Evolutionary conservation across 2,329 filamentous ascomycete species (phyloP), one percentile per base, ranked within the genome.

Genomic region (Cytospora piceae): DNA sequence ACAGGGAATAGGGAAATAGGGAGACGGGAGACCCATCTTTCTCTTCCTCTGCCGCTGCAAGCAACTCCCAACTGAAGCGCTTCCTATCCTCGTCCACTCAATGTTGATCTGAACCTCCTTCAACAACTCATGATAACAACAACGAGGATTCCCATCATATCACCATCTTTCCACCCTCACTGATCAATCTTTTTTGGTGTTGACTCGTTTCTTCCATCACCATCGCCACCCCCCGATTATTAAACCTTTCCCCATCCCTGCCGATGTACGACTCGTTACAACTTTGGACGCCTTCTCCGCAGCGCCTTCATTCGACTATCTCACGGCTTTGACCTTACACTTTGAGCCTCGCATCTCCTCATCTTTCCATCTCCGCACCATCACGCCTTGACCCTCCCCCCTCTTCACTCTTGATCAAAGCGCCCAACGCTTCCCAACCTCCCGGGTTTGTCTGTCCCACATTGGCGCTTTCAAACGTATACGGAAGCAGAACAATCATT

Each of bases 231-330:
- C 62, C 61, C 58, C 54, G 62, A 46, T 65, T 58, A 65, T 59
- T 58, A 32, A 61, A 42, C 61, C 58, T 60, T 46, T 55, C 29
- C 15, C 17, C 29, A 15, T 29, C 58, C 56, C 51, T 63, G 61
- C 39, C 62, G 51, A 62, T 24, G 53, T 65, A 61, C 65, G 58
- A 67, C 58, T 65, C 63, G 63, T 63, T 65, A 57, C 39, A 17
- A 2, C 57, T 57, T 52, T 32, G 22, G 52, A 58, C 37, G 51
- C 52, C 49, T 64, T 57, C 65, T 64, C 61, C 61, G 57, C 65
- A 60, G 54, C 46, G 52, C 61, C 58, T 54, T 55, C 46, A 51
- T 34, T 53, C 65, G 39, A 56, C 58, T 60, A 55, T 51, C 39
- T 63, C 51, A 42, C 58, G 34, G 65, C 56, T 27, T 62, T 22